These are phyloP conservation scores for Citrus medica DNA, from an alignment of 345 rosid species.

Conservation along the genomic window DNA sequence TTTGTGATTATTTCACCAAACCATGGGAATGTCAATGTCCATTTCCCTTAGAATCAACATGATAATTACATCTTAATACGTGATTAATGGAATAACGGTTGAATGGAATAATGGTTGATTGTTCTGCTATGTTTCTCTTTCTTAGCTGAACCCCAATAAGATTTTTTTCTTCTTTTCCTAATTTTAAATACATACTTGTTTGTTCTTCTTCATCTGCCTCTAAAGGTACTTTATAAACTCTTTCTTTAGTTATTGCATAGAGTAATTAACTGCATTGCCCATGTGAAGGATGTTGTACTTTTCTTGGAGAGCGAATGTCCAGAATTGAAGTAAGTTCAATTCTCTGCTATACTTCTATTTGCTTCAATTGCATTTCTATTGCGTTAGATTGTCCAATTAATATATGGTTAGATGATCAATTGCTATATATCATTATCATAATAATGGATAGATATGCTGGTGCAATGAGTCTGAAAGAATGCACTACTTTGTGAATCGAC, in stretches of 20 bases:
- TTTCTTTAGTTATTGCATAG: background rate
- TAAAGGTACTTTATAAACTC: constrained; percentile 27
- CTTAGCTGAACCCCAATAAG: no score
- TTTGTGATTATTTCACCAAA: no score
- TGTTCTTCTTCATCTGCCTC: constrained; percentile 39
- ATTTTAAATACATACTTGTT: no score
- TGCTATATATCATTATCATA: background rate
- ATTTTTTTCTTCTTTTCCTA: no score
- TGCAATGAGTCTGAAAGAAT: background rate
- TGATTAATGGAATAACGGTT: no score
- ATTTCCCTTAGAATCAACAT: no score
- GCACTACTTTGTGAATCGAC: background rate
- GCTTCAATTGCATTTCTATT: background rate
- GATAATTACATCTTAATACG: no score
- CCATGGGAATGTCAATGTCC: no score
- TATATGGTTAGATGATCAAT: background rate
- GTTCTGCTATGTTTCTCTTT: no score
- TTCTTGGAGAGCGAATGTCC: constrained; percentile 93
- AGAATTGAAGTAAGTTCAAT: constrained; percentile 64
- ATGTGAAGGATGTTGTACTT: constrained; percentile 89
- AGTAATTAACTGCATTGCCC: constrained; percentile 60
- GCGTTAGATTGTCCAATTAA: background rate
- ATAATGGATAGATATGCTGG: background rate
- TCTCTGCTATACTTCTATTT: background rate
- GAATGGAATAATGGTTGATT: no score